Conservation (phyloP, 2,329 filamentous ascomycete genomes). For the Ceratocystiopsis minuta region DNA sequence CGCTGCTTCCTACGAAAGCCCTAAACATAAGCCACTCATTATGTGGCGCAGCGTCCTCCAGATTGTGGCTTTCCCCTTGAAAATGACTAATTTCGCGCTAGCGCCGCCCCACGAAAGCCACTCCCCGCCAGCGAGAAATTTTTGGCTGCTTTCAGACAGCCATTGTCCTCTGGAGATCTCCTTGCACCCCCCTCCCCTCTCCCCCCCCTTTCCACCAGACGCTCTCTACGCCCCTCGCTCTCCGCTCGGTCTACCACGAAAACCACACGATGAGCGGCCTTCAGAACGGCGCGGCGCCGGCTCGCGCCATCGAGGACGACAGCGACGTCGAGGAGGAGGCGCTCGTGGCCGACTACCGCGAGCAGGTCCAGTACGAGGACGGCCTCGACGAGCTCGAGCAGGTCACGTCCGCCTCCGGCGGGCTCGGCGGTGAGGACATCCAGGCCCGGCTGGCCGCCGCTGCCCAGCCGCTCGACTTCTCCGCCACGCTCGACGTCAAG, state of each 20-base stretch:
- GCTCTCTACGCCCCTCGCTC: neutral
- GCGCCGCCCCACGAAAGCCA: no score
- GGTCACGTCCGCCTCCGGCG: conserved; percentile 49
- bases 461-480: conserved; percentile 88
- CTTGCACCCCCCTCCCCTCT: no score
- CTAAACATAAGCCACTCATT: no score
- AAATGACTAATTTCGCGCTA: no score
- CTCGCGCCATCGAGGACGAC: conserved; percentile 53
- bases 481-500: conserved; percentile 87
- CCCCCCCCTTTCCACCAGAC: neutral
- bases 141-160: no score
- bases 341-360: conserved; percentile 85
- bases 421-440: conserved; percentile 71
- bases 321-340: conserved; percentile 94
- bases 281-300: conserved; percentile 41
- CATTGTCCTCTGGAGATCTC: no score
- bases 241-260: neutral
- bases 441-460: conserved; percentile 82
- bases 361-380: conserved; percentile 90
- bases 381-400: conserved; percentile 67
- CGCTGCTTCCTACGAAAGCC: no score
- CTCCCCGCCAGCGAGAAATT: no score
- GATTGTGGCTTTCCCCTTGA: no score
- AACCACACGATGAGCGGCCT: conserved; percentile 39
- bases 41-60: no score